Percentiles rank a stretch among this genome's conserved stretches.
These are phyloP conservation scores for Microbotryomycetes sp. DNA, from an alignment of 1,284 basidiomycete genomes.

Conservation along the genomic window DNA sequence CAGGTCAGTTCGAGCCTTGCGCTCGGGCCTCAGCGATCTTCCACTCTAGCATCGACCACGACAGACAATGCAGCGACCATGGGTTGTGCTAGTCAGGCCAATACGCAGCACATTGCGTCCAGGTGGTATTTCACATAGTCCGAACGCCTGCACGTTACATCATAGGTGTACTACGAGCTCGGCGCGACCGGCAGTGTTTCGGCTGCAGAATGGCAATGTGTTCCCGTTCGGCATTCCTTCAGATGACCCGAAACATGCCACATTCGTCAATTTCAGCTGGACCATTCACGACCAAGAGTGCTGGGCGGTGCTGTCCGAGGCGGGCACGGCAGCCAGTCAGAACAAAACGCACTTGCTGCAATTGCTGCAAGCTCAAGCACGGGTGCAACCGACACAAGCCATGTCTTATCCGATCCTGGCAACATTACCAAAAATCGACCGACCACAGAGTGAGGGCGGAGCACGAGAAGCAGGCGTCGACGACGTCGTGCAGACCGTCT, in stretches of 20 bases:
- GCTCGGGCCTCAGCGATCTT: no score
- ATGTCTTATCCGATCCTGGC: slow-evolving; percentile 19
- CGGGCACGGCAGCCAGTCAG: not conserved
- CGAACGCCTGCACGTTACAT: no score
- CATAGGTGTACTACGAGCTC: not conserved
- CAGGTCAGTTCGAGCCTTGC: no score
- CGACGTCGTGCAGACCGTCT: slow-evolving; percentile 30
- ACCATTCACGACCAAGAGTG: slow-evolving; percentile 13
- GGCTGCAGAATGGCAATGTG: slow-evolving; percentile 2
- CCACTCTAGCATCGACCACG: no score
- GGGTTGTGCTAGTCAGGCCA: no score
- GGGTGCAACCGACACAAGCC: slow-evolving; percentile 12
- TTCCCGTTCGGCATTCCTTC: slow-evolving; percentile 26
- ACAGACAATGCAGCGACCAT: no score
- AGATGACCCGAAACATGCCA: slow-evolving; percentile 9
- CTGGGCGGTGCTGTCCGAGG: slow-evolving; percentile 24
- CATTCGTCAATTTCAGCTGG: slow-evolving; percentile 6
- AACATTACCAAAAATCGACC: slow-evolving; percentile 4
- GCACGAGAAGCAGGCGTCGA: slow-evolving; percentile 17
- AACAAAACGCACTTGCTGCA: slow-evolving; percentile 8
- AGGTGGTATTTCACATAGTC: no score
- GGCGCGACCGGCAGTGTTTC: slow-evolving; percentile 8
- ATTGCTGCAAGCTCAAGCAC: slow-evolving; percentile 13
- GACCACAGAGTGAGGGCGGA: slow-evolving; percentile 13
- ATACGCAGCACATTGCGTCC: no score